Conservation (phyloP, 352 stramenopile genomes). For the Pythium dissotocum region DNA sequence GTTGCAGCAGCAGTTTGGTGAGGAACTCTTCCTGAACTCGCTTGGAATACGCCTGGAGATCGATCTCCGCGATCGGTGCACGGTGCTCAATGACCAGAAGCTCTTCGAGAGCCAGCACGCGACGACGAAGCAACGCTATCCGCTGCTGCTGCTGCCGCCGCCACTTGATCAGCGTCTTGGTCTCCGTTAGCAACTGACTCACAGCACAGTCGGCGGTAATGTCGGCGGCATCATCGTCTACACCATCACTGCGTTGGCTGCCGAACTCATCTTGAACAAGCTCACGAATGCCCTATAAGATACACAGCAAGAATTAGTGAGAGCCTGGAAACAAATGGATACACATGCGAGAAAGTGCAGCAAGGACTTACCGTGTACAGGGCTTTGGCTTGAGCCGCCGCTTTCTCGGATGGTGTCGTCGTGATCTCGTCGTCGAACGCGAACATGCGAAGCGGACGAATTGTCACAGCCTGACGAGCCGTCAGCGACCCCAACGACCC, state of each 20-base stretch:
- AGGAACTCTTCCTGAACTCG: slow-evolving; percentile 34
- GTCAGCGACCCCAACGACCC: background rate
- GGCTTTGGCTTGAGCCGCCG: slow-evolving; percentile 11
- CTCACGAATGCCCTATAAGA: slow-evolving; percentile 15
- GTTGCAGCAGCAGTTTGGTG: slow-evolving; percentile 31
- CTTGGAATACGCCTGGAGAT: slow-evolving; percentile 33
- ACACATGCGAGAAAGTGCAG: background rate
- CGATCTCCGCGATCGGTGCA: slow-evolving; percentile 23
- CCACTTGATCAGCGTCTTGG: slow-evolving; percentile 16
- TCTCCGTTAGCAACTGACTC: slow-evolving; percentile 14
- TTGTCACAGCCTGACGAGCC: slow-evolving; percentile 3
- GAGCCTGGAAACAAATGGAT: background rate
- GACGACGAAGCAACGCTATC: slow-evolving; percentile 20
- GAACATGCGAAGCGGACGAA: slow-evolving; percentile 25
- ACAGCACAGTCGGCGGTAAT: slow-evolving; percentile 4
- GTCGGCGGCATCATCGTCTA: background rate
- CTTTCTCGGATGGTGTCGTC: slow-evolving; percentile 10
- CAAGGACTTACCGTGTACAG: slow-evolving; percentile 19
- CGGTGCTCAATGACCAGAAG: slow-evolving; percentile 26
- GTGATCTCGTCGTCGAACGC: slow-evolving; percentile 20
- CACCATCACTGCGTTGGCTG: background rate
- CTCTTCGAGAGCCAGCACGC: slow-evolving; percentile 13
- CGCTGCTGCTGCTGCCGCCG: slow-evolving; percentile 15
- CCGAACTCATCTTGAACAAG: slow-evolving; percentile 20
- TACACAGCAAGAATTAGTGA: background rate